Evolutionary conservation across 306 rosid genomes (phyloP).

Genomic region (Potentilla sterilis): DNA sequence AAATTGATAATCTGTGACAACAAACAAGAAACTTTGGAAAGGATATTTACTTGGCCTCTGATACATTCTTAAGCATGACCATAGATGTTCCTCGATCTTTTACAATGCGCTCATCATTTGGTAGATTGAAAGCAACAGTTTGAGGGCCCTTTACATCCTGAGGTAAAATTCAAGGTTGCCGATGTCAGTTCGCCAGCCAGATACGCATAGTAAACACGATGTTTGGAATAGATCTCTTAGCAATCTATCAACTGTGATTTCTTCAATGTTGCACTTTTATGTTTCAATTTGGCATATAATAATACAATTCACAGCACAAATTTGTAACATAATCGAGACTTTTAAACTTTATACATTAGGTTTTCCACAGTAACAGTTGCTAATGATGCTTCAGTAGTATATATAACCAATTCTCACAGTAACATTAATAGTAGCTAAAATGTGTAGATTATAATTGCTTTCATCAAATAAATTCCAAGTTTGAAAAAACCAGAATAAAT

Average conservation of each 20-base stretch:
- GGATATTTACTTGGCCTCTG: constrained; percentile 82
- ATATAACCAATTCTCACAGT: not conserved
- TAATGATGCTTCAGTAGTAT: not conserved
- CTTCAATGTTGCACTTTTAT: not conserved
- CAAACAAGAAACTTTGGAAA: constrained; percentile 22
- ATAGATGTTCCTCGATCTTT: constrained; percentile 87
- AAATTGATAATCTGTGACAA: constrained; percentile 14
- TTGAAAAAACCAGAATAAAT: too few relatives aligned
- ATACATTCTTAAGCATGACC: constrained; percentile 98
- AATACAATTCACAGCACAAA: too few relatives aligned
- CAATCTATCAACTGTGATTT: not conserved
- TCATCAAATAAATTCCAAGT: not conserved
- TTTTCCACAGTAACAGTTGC: not conserved
- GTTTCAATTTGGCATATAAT: not conserved
- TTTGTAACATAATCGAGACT: not conserved
- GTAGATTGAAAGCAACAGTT: constrained; percentile 92
- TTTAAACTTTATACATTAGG: not conserved
- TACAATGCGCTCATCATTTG: constrained; percentile 89
- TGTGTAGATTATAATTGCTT: not conserved
- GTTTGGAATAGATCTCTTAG: not conserved
- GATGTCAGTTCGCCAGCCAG: constrained; percentile 18
- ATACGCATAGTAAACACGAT: not conserved
- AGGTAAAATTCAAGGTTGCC: constrained; percentile 23
- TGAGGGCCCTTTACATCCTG: constrained; percentile 99
- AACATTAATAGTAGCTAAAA: not conserved